Conservation (phyloP, 1,284 basidiomycete genomes). For the Marasmius sp. region DNA sequence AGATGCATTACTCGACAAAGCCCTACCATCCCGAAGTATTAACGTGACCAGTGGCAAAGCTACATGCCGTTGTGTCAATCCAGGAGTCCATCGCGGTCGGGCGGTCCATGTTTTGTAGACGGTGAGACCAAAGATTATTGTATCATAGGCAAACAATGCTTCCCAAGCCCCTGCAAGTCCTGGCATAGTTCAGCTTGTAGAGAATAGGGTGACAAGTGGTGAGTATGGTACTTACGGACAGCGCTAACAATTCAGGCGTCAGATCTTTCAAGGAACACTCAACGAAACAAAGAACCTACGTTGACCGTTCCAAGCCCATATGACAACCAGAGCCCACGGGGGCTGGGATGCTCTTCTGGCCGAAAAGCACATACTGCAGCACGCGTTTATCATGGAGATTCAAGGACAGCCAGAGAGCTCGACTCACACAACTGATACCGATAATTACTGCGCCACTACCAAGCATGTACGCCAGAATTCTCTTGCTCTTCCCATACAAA, state of each 20-base stretch:
- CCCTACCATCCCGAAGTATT: constrained; percentile 11
- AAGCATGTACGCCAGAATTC: constrained; percentile 10
- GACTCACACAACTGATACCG: constrained; percentile 3
- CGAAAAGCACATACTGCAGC: constrained; percentile 1
- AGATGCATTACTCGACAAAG: neutral
- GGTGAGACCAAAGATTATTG: constrained; percentile 17
- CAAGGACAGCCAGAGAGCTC: neutral
- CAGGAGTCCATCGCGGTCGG: neutral
- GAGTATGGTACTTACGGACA: constrained; percentile 1
- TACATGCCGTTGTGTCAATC: neutral
- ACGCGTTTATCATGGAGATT: neutral
- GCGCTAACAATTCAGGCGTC: neutral
- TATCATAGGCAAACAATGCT: constrained; percentile 19
- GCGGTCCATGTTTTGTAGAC: constrained; percentile 10
- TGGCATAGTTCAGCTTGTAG: neutral
- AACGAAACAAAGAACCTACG: constrained; percentile 6
- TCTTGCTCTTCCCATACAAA: constrained; percentile 13
- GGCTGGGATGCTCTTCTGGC: neutral
- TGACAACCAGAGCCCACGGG: constrained; percentile 14
- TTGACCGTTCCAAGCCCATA: constrained; percentile 7
- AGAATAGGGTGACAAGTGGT: neutral
- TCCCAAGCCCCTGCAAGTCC: constrained; percentile 17
- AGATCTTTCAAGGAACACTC: neutral
- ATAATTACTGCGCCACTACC: constrained; percentile 1
- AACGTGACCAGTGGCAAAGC: constrained; percentile 7